Evolutionary conservation across 2,329 filamentous ascomycete species (phyloP).

Genomic region (Fusarium domesticum): DNA sequence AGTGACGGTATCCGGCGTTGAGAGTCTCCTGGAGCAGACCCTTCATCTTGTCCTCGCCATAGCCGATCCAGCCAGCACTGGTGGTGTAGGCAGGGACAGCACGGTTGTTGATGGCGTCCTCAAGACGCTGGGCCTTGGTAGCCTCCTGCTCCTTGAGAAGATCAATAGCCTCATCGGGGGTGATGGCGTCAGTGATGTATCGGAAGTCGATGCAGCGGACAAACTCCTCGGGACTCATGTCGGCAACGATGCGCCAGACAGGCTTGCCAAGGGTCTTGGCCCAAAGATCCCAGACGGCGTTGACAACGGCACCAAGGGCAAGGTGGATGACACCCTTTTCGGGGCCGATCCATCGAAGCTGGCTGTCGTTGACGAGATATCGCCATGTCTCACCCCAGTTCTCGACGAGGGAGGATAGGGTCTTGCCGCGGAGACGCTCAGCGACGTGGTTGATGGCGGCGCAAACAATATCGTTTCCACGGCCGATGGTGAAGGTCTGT

Average conservation of each 20-base stretch:
- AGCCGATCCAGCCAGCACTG: constrained; percentile 87
- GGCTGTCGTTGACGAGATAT: constrained; percentile 84
- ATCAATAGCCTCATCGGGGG: constrained; percentile 74
- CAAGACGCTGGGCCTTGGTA: constrained; percentile 68
- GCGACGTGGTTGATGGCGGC: constrained; percentile 76
- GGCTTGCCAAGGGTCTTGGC: constrained; percentile 82
- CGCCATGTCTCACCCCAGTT: constrained; percentile 90
- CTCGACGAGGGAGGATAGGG: constrained; percentile 70
- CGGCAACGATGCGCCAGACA: constrained; percentile 84
- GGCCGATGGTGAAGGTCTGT: constrained; percentile 76
- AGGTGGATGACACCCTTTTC: constrained; percentile 95
- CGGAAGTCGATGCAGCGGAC: constrained; percentile 89
- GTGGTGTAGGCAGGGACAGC: constrained; percentile 92
- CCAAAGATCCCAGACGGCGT: constrained; percentile 95
- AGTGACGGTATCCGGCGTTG: constrained; percentile 73
- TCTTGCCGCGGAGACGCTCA: constrained; percentile 70
- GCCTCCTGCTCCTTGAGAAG: constrained; percentile 64
- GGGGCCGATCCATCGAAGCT: constrained; percentile 89
- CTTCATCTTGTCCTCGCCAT: constrained; percentile 84
- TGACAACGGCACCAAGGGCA: constrained; percentile 82
- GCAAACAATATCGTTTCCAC: constrained; percentile 91
- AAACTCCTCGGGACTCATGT: constrained; percentile 86
- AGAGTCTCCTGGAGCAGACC: constrained; percentile 70
- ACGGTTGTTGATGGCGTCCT: constrained; percentile 67
- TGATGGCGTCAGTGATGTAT: constrained; percentile 92